Conservation (phyloP, 495 filamentous ascomycete genomes). For the Penicillium diatomitis region DNA sequence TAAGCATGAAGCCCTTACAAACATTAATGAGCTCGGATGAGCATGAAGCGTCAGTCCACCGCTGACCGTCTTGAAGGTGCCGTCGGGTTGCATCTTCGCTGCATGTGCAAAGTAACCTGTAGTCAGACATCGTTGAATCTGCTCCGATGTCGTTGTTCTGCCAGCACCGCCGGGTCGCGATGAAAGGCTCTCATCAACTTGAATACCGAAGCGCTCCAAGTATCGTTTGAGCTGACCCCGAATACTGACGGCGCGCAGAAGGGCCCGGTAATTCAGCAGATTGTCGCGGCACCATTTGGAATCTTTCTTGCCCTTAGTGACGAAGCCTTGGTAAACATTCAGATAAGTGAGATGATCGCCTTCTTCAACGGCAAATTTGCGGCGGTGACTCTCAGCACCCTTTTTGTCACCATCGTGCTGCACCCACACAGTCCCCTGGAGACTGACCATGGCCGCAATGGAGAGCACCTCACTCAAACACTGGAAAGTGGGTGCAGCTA, state of each 20-base stretch:
- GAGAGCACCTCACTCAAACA: constrained; percentile 81
- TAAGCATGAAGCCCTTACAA: constrained; percentile 43
- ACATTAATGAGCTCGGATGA: constrained; percentile 91
- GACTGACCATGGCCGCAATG: constrained; percentile 90
- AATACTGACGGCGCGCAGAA: constrained; percentile 78
- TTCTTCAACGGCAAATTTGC: constrained; percentile 87
- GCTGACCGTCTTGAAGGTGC: constrained; percentile 73
- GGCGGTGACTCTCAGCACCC: constrained; percentile 56
- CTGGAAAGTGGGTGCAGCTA: constrained; percentile 64
- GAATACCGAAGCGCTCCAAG: constrained; percentile 75
- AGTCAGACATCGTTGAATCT: constrained; percentile 79
- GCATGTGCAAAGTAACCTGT: constrained; percentile 93
- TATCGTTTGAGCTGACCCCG: constrained; percentile 79
- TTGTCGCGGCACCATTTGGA: constrained; percentile 81
- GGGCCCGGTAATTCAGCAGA: constrained; percentile 72
- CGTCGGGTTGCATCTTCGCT: constrained; percentile 91
- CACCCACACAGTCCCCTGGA: constrained; percentile 75
- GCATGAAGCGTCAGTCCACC: constrained; percentile 68
- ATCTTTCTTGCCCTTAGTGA: constrained; percentile 78
- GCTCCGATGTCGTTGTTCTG: constrained; percentile 48
- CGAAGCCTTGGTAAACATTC: constrained; percentile 87
- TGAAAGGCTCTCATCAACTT: constrained; percentile 51
- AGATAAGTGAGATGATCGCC: constrained; percentile 92
- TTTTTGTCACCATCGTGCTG: constrained; percentile 70
- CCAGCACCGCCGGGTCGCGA: constrained; percentile 19